Evolutionary conservation across 2,329 filamentous ascomycete species (phyloP).

Genomic region (Cytospora schulzeri): DNA sequence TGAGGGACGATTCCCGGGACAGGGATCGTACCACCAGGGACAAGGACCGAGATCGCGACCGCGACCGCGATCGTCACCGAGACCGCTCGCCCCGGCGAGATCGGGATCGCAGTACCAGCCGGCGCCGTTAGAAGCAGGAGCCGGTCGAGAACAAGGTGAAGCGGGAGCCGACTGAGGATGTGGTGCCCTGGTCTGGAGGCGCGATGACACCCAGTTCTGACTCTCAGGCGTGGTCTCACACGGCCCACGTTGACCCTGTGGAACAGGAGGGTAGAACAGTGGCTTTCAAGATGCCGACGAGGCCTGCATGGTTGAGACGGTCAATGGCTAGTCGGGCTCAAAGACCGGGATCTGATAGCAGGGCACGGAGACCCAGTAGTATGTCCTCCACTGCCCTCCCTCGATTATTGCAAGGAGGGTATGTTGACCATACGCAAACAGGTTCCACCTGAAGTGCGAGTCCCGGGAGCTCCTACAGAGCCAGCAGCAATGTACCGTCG

Average conservation of each 20-base stretch:
- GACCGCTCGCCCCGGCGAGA: slow-evolving; percentile 30
- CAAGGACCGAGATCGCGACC: slow-evolving; percentile 36
- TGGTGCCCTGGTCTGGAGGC: neutral
- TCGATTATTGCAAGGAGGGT: neutral
- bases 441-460: slow-evolving; percentile 3
- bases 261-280: neutral
- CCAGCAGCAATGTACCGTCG: slow-evolving; percentile 1
- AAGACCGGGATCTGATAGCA: neutral
- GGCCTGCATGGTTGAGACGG: slow-evolving; percentile 3
- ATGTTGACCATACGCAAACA: slow-evolving; percentile 1
- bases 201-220: neutral
- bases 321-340: neutral
- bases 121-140: slow-evolving; percentile 25
- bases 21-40: slow-evolving; percentile 39
- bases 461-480: neutral
- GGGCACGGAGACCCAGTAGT: neutral
- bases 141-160: neutral
- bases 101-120: slow-evolving; percentile 26
- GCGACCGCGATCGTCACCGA: slow-evolving; percentile 36
- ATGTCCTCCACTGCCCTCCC: neutral
- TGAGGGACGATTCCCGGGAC: slow-evolving; percentile 36
- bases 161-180: neutral
- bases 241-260: neutral
- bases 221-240: neutral
- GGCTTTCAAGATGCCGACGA: neutral